A percentile compares a stretch with the other conserved stretches of the same genome.
Conservation (phyloP, 225 moss, liverwort and hornwort species). For the Lunularia cruciata region DNA sequence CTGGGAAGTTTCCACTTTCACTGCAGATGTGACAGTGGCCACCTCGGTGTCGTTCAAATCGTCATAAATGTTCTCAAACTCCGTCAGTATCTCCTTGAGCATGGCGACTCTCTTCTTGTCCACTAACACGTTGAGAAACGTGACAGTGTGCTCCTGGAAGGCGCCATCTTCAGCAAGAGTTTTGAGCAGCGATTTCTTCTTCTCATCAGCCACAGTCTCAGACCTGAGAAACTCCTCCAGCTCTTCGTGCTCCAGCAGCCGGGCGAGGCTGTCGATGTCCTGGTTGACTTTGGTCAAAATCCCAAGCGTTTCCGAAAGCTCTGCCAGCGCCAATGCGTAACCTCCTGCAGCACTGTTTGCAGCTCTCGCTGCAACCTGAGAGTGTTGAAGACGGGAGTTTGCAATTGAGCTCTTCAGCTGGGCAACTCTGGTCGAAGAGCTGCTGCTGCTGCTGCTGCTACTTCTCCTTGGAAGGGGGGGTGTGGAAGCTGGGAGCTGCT, state of each 20-base stretch:
- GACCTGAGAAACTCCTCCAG: constrained; percentile 18
- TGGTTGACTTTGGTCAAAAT: constrained; percentile 24
- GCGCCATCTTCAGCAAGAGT: constrained; percentile 32
- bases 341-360: constrained; percentile 10
- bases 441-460: neutral
- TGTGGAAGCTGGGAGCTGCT: neutral
- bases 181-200: constrained; percentile 31
- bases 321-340: constrained; percentile 34
- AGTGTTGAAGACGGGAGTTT: constrained; percentile 8
- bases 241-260: constrained; percentile 37
- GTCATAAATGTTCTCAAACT: constrained; percentile 36
- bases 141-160: constrained; percentile 31
- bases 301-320: constrained; percentile 26
- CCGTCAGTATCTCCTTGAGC: constrained; percentile 30
- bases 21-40: constrained; percentile 34
- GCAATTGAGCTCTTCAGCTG: constrained; percentile 15
- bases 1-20: constrained; percentile 23
- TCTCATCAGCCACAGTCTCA: neutral
- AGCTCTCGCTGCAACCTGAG: constrained; percentile 8
- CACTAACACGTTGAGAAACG: constrained; percentile 35
- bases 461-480: neutral
- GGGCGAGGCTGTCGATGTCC: constrained; percentile 26
- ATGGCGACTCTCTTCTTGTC: constrained; percentile 24
- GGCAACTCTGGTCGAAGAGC: constrained; percentile 1
- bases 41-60: constrained; percentile 30